phyloP scores from a whole-genome alignment of 1,139 yeast genomes.

The Debaryomyces sp. region DNA sequence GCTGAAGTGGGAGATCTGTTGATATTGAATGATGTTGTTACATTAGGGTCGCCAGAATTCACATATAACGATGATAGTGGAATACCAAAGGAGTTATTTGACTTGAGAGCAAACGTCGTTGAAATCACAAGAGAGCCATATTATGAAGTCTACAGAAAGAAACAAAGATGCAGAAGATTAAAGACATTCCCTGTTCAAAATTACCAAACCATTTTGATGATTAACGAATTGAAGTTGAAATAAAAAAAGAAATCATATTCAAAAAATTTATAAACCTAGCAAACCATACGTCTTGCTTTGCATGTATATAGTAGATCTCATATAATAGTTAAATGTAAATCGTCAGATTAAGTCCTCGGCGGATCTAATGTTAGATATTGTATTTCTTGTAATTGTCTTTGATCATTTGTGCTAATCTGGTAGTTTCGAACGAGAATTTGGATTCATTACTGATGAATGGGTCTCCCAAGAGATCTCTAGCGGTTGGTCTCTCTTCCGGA shows the following conservation, averaged over 20 bases:
- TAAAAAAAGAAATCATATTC: slow-evolving; percentile 13
- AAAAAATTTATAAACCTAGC: not conserved
- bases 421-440: slow-evolving; percentile 61
- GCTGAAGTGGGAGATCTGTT: slow-evolving; percentile 83
- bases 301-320: slow-evolving; percentile 10
- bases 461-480: slow-evolving; percentile 63
- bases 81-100: slow-evolving; percentile 44
- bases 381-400: slow-evolving; percentile 32
- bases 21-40: slow-evolving; percentile 70
- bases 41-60: slow-evolving; percentile 84
- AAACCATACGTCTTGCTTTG: slow-evolving; percentile 7
- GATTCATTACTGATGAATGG: slow-evolving; percentile 55
- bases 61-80: slow-evolving; percentile 51
- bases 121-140: slow-evolving; percentile 88
- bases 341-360: not conserved
- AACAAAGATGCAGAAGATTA: slow-evolving; percentile 81
- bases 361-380: slow-evolving; percentile 6
- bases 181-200: slow-evolving; percentile 81
- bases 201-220: slow-evolving; percentile 77
- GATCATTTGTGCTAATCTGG: slow-evolving; percentile 59
- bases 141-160: slow-evolving; percentile 57
- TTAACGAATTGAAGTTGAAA: slow-evolving; percentile 66
- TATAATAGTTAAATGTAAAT: not conserved
- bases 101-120: slow-evolving; percentile 74
- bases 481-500: slow-evolving; percentile 88